Conservation (phyloP, 805 yeast genomes). For the Nakazawaea populi region DNA sequence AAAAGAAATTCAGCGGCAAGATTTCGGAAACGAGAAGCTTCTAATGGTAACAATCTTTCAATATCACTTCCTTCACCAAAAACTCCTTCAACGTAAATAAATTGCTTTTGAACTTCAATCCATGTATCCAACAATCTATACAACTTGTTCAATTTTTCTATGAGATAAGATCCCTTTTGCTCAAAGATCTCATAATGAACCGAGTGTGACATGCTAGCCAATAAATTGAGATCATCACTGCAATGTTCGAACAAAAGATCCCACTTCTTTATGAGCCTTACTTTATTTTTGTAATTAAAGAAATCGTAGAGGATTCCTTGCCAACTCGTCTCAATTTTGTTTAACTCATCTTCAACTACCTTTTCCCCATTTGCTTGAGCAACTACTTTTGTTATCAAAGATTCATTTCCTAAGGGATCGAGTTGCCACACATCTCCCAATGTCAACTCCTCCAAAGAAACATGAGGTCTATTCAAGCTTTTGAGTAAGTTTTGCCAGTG, state of each 20-base stretch:
- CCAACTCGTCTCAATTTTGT: conserved; percentile 54
- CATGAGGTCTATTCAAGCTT: conserved; percentile 18
- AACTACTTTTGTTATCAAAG: conserved; percentile 40
- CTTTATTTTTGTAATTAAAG: conserved; percentile 44
- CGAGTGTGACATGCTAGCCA: conserved; percentile 69
- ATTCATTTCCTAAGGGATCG: conserved; percentile 39
- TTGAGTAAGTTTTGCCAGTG: conserved; percentile 58
- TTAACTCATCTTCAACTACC: conserved; percentile 52
- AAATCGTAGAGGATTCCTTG: conserved; percentile 39
- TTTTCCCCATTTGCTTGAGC: conserved; percentile 70
- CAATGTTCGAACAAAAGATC: conserved; percentile 51
- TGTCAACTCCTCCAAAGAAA: conserved; percentile 24
- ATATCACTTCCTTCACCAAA: conserved; percentile 59
- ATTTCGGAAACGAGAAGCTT: conserved; percentile 58
- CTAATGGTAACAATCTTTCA: conserved; percentile 58
- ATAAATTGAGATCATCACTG: conserved; percentile 52
- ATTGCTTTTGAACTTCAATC: conserved; percentile 83
- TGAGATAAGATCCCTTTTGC: conserved; percentile 48
- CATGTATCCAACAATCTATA: conserved; percentile 55
- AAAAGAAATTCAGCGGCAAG: conserved; percentile 57
- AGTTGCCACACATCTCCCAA: conserved; percentile 62
- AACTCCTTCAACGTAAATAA: conserved; percentile 81
- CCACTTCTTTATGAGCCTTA: conserved; percentile 64
- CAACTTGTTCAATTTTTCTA: conserved; percentile 45
- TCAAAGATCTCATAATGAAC: conserved; percentile 56